Evolutionary conservation across 495 filamentous ascomycete genomes (phyloP).

Genomic region (Aspergillus ostianus): DNA sequence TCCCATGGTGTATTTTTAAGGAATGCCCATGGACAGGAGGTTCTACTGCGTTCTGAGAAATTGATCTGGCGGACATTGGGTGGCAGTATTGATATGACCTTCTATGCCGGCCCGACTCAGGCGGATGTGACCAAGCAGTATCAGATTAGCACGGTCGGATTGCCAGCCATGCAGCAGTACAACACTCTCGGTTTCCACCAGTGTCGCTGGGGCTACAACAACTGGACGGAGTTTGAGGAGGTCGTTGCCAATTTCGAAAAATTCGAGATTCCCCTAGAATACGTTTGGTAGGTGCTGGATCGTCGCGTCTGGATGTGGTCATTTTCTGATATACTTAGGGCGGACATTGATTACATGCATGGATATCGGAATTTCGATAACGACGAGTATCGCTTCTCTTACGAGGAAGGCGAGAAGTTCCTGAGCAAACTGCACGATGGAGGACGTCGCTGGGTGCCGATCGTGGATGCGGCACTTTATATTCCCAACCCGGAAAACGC

Average conservation of each 20-base stretch:
- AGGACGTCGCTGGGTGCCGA: constrained; percentile 75
- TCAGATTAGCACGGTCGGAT: constrained; percentile 52
- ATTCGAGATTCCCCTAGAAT: constrained; percentile 63
- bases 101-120: constrained; percentile 59
- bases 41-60: constrained; percentile 60
- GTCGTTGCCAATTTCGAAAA: constrained; percentile 58
- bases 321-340: constrained; percentile 31
- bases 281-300: constrained; percentile 56
- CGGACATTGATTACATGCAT: constrained; percentile 60
- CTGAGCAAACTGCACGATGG: constrained; percentile 61
- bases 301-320: neutral
- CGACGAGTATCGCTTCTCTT: constrained; percentile 49
- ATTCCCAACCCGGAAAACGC: constrained; percentile 70
- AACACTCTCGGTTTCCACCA: constrained; percentile 63
- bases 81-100: constrained; percentile 61
- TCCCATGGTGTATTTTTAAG: constrained; percentile 62
- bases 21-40: constrained; percentile 74
- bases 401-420: constrained; percentile 56
- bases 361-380: constrained; percentile 59
- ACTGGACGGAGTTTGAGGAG: constrained; percentile 53
- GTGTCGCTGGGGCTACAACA: constrained; percentile 64
- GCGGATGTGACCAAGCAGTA: constrained; percentile 57
- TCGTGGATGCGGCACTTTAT: constrained; percentile 82
- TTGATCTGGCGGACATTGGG: constrained; percentile 75
- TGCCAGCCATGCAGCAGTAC: constrained; percentile 65